Evolutionary conservation across 1,139 yeast genomes (phyloP).

Genomic region (Scheffersomyces insectosa): DNA sequence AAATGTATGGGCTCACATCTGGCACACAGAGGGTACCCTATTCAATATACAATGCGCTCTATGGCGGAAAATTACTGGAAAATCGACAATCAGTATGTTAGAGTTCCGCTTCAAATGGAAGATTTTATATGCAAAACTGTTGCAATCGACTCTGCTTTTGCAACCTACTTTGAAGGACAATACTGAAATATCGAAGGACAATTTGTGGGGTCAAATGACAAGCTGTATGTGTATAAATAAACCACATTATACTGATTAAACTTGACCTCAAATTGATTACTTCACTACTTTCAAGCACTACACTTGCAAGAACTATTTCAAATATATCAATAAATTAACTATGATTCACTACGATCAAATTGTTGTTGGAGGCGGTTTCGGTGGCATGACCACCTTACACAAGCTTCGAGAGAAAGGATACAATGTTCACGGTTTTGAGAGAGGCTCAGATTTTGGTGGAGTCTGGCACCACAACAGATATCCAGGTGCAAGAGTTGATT

Average conservation of each 20-base stretch:
- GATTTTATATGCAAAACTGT: neutral
- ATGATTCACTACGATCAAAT: conserved; percentile 1
- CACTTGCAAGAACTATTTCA: neutral
- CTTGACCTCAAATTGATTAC: neutral
- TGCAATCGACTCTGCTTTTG: neutral
- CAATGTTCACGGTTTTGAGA: conserved; percentile 1
- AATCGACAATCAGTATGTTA: neutral
- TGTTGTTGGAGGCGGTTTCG: conserved; percentile 1
- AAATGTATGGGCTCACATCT: neutral
- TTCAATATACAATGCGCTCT: neutral
- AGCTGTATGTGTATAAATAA: neutral
- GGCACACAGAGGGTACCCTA: neutral
- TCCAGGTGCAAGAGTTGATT: conserved; percentile 1
- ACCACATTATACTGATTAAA: neutral
- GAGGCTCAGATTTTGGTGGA: conserved; percentile 1
- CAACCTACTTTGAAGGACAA: neutral
- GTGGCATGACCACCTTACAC: conserved; percentile 1
- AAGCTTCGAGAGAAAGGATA: conserved; percentile 1
- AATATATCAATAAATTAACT: neutral
- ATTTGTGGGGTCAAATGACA: neutral
- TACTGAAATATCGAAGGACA: neutral
- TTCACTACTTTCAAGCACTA: neutral
- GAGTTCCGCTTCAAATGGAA: neutral
- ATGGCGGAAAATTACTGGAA: neutral
- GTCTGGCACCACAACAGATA: conserved; percentile 1